A percentile compares a stretch with the other conserved stretches of the same genome.
Conservation (phyloP, 768 basidiomycete species). For the Phaffia australis region DNA sequence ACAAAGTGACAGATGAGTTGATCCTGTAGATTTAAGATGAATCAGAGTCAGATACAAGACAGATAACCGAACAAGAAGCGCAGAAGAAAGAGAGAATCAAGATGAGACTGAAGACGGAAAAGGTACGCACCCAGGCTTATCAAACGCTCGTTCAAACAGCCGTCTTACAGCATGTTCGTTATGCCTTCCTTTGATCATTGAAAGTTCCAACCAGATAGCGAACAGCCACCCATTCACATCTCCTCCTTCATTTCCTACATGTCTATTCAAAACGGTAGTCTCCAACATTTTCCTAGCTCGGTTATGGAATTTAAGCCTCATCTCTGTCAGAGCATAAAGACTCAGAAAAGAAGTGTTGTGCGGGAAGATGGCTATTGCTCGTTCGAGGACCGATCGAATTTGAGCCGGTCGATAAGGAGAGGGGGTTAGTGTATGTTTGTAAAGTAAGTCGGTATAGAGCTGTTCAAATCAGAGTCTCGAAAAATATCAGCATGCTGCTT, state of each 20-base stretch:
- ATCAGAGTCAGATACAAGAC: background rate
- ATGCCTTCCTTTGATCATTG: slow-evolving; percentile 27
- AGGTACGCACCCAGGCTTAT: slow-evolving; percentile 11
- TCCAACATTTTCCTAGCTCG: slow-evolving; percentile 37
- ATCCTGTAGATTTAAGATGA: slow-evolving; percentile 29
- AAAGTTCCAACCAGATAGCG: slow-evolving; percentile 32
- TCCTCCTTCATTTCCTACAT: slow-evolving; percentile 32
- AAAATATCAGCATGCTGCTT: background rate
- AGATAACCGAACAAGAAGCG: background rate
- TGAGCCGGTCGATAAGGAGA: slow-evolving; percentile 30
- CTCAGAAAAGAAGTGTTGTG: slow-evolving; percentile 39
- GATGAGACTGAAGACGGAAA: background rate
- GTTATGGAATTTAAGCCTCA: slow-evolving; percentile 36
- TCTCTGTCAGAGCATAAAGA: slow-evolving; percentile 37
- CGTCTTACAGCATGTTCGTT: slow-evolving; percentile 37
- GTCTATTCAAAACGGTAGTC: slow-evolving; percentile 27
- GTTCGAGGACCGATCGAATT: slow-evolving; percentile 35
- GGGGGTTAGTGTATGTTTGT: slow-evolving; percentile 13
- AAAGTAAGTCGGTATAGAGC: slow-evolving; percentile 8
- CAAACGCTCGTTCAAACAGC: slow-evolving; percentile 36
- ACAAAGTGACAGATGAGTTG: slow-evolving; percentile 34
- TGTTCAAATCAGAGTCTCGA: background rate
- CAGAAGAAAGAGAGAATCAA: background rate
- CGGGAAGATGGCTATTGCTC: slow-evolving; percentile 35
- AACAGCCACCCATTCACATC: slow-evolving; percentile 30